These are phyloP conservation scores for Hordeum vulgare DNA, from an alignment of 176 grass and related monocot species.

Conservation along the genomic window DNA sequence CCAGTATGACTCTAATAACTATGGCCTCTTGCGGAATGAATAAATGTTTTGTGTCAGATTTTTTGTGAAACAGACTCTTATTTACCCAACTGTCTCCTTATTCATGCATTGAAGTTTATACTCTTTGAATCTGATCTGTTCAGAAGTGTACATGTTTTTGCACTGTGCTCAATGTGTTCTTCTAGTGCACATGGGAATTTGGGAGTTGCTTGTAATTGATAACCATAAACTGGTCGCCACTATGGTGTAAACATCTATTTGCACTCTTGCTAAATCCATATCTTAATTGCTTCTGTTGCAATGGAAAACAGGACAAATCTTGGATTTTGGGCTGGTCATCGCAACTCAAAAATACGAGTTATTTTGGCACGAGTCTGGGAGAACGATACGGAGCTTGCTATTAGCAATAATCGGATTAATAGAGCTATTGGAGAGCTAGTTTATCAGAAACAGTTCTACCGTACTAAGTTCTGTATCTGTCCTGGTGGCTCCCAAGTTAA, in stretches of 20 bases:
- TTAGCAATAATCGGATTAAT: constrained; percentile 91
- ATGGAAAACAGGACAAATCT: constrained; percentile 41
- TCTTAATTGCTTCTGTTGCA: background rate
- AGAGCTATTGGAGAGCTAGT: constrained; percentile 82
- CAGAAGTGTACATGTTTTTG: background rate
- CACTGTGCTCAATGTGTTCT: background rate
- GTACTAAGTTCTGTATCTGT: constrained; percentile 95
- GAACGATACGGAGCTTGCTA: constrained; percentile 91
- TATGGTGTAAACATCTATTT: background rate
- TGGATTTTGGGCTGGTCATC: constrained; percentile 85
- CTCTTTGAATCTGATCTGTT: background rate
- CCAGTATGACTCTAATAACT: background rate
- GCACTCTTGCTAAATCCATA: background rate
- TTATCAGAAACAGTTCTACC: constrained; percentile 94
- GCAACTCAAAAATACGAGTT: constrained; percentile 94
- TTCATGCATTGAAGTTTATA: background rate
- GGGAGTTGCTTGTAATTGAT: background rate
- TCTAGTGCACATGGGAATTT: background rate
- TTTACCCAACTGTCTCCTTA: background rate
- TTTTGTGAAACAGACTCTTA: background rate
- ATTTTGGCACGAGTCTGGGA: constrained; percentile 82
- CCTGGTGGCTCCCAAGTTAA: constrained; percentile 99
- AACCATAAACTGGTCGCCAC: background rate
- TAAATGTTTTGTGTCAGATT: background rate
- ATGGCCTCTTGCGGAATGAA: background rate